Percentiles rank a stretch among this genome's conserved stretches.
These are phyloP conservation scores for Phaeosphaeria sp. DNA, from an alignment of 2,329 filamentous ascomycete genomes.

Conservation along the genomic window DNA sequence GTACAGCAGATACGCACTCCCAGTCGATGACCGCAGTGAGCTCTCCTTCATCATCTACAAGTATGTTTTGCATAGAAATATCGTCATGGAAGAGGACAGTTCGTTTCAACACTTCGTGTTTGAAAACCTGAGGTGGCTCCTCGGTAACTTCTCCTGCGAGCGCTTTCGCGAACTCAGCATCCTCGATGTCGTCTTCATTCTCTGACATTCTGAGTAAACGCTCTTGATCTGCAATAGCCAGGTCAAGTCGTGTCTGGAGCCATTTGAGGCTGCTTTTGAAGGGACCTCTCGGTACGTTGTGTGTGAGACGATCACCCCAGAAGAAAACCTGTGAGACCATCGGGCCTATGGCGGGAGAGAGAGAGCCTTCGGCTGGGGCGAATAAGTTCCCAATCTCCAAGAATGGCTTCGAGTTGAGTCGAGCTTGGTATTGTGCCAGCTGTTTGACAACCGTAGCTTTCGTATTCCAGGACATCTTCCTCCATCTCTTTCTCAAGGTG, in stretches of 20 bases:
- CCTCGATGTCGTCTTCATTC: constrained; percentile 17
- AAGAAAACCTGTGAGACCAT: constrained; percentile 12
- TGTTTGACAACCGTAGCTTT: constrained; percentile 2
- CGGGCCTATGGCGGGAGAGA: neutral
- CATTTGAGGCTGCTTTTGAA: constrained; percentile 11
- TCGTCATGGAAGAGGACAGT: constrained; percentile 12
- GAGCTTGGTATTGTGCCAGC: constrained; percentile 5
- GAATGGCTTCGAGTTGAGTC: constrained; percentile 4
- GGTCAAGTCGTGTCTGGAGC: constrained; percentile 5
- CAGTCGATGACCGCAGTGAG: constrained; percentile 20
- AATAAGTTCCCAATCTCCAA: constrained; percentile 5
- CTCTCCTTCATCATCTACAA: constrained; percentile 11
- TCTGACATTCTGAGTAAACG: constrained; percentile 1
- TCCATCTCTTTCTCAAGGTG: neutral
- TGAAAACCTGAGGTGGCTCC: constrained; percentile 9
- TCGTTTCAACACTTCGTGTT: neutral
- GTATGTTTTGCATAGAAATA: constrained; percentile 17
- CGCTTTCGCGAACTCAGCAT: constrained; percentile 6
- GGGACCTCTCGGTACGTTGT: constrained; percentile 11
- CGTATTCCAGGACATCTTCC: constrained; percentile 6
- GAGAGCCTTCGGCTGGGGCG: neutral
- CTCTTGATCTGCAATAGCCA: constrained; percentile 5
- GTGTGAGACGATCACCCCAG: constrained; percentile 4
- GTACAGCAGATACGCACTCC: constrained; percentile 16
- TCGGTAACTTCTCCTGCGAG: constrained; percentile 6